A percentile compares a stretch with the other conserved stretches of the same genome.
Conservation (phyloP, 768 basidiomycete species). For the Tulasnella sp. region DNA sequence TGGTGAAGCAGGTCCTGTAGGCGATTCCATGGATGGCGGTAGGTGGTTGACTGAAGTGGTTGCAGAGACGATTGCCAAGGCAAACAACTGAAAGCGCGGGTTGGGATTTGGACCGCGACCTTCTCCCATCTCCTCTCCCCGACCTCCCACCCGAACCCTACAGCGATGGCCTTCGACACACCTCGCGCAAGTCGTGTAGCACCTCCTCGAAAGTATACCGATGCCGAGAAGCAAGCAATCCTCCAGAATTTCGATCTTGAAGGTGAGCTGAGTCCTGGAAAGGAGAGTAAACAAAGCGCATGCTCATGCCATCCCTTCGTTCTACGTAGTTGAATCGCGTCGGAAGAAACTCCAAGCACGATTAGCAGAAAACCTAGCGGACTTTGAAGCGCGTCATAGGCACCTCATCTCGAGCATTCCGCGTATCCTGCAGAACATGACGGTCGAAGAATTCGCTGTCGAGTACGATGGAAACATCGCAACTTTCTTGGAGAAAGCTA, state of each 20-base stretch:
- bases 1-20: not conserved
- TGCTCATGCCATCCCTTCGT: not conserved
- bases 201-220: constrained; percentile 4
- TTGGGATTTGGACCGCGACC: not conserved
- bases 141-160: not conserved
- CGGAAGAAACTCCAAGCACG: not conserved
- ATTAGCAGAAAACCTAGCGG: not conserved
- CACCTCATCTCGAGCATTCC: constrained; percentile 13
- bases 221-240: constrained; percentile 11
- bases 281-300: not conserved
- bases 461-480: constrained; percentile 14
- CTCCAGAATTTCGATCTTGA: constrained; percentile 16
- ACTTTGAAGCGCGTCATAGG: constrained; percentile 12
- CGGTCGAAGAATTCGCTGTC: constrained; percentile 13
- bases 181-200: not conserved
- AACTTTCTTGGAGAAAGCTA: constrained; percentile 1
- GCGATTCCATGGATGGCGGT: constrained; percentile 2
- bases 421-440: constrained; percentile 12
- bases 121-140: not conserved
- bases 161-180: not conserved
- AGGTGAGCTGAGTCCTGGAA: not conserved
- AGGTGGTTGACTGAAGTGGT: not conserved
- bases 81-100: not conserved
- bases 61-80: not conserved
- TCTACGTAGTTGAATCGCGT: constrained; percentile 8